These are phyloP conservation scores for Yueomyces sp. DNA, from an alignment of 1,139 yeast genomes.

Conservation along the genomic window DNA sequence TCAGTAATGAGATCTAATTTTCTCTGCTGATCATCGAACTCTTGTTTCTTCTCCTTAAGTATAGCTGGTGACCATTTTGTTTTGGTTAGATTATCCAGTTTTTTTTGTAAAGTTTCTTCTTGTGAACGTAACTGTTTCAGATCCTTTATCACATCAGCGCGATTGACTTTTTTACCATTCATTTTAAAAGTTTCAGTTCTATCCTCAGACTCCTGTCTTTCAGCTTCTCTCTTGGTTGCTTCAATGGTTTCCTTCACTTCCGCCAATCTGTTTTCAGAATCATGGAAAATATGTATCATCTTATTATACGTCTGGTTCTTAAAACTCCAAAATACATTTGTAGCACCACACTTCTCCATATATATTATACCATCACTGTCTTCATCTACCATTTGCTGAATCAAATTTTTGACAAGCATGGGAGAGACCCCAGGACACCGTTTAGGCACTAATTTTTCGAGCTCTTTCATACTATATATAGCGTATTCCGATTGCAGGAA, in stretches of 20 bases:
- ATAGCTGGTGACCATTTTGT: constrained; percentile 10
- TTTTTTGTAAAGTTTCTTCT: background rate
- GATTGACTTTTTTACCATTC: constrained; percentile 3
- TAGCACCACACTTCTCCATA: constrained; percentile 41
- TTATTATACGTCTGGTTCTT: constrained; percentile 27
- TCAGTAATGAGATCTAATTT: constrained; percentile 13
- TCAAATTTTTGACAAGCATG: constrained; percentile 39
- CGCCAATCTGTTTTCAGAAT: constrained; percentile 5
- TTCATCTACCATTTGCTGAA: constrained; percentile 34
- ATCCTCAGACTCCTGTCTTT: constrained; percentile 2
- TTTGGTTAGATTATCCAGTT: background rate
- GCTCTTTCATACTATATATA: constrained; percentile 39
- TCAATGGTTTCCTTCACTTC: constrained; percentile 7
- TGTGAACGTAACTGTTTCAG: background rate
- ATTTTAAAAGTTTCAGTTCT: constrained; percentile 4
- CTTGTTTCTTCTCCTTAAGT: constrained; percentile 4
- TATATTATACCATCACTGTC: constrained; percentile 34
- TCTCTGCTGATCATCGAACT: constrained; percentile 2
- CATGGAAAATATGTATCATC: constrained; percentile 13
- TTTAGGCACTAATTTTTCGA: constrained; percentile 36
- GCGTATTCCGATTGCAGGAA: constrained; percentile 31
- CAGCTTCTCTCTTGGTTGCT: constrained; percentile 7
- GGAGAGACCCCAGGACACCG: constrained; percentile 30
- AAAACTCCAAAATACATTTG: constrained; percentile 44
- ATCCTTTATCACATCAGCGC: background rate